These are phyloP conservation scores for Suillus occidentalis DNA, from an alignment of 768 basidiomycete species.

Conservation along the genomic window DNA sequence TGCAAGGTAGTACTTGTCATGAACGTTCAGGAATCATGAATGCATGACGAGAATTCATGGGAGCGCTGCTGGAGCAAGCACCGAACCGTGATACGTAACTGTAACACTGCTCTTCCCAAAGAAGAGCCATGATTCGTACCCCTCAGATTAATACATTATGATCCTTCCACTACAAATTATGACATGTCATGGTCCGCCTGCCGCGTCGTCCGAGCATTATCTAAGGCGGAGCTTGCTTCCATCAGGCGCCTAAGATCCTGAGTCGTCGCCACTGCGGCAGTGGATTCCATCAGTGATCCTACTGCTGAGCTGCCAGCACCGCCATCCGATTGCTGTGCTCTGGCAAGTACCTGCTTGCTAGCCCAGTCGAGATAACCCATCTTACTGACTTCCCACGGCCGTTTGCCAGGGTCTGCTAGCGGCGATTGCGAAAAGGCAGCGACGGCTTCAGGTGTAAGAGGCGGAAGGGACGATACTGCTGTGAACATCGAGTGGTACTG, in stretches of 20 bases:
- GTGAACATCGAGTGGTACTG: constrained; percentile 46
- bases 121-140: too few species aligned
- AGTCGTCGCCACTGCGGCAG: constrained; percentile 19
- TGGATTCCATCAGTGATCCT: constrained; percentile 19
- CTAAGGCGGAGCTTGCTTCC: constrained; percentile 9
- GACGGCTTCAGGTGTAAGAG: constrained; percentile 40
- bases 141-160: too few species aligned
- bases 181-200: not conserved
- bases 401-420: constrained; percentile 59
- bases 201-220: not conserved
- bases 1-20: not conserved
- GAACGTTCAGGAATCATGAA: not conserved
- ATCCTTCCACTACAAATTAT: not conserved
- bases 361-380: constrained; percentile 83
- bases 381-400: constrained; percentile 75
- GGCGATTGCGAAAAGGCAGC: constrained; percentile 33
- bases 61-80: not conserved
- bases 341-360: constrained; percentile 49
- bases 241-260: constrained; percentile 21
- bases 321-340: constrained; percentile 21
- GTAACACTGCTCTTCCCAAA: not conserved
- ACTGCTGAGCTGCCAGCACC: constrained; percentile 22
- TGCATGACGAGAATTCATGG: not conserved
- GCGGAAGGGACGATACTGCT: constrained; percentile 49
- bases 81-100: not conserved